Evolutionary conservation across 1,284 basidiomycete genomes (phyloP).

Genomic region (Acaromyces ingoldii): DNA sequence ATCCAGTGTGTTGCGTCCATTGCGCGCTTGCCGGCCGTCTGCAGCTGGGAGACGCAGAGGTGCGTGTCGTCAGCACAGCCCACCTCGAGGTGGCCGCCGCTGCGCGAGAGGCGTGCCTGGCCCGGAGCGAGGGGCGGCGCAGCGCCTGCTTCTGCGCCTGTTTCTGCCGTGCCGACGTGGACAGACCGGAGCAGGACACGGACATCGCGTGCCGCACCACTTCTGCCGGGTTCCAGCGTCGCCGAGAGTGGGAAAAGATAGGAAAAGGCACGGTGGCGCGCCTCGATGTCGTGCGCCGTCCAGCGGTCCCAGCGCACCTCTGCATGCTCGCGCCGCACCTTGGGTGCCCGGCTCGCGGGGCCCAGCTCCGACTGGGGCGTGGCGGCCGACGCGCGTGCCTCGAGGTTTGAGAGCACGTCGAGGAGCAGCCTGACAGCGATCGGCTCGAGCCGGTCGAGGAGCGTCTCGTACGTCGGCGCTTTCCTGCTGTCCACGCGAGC

Average conservation of each 20-base stretch:
- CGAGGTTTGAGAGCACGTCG: constrained; percentile 64
- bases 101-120: not conserved
- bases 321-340: constrained; percentile 20
- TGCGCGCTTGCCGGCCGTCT: not conserved
- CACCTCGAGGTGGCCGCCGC: not conserved
- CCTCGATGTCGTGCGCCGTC: constrained; percentile 28
- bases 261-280: constrained; percentile 26
- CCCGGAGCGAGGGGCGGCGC: too few relatives aligned
- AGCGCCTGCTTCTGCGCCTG: not conserved
- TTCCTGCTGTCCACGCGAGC: constrained; percentile 43
- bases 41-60: not conserved
- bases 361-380: constrained; percentile 16
- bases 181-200: too few relatives aligned
- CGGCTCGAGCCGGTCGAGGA: constrained; percentile 63
- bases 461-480: constrained; percentile 57
- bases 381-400: constrained; percentile 54
- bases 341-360: constrained; percentile 22
- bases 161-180: too few relatives aligned
- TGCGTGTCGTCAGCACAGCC: not conserved
- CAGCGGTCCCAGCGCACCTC: constrained; percentile 24
- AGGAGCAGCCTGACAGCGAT: constrained; percentile 70
- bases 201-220: too few relatives aligned
- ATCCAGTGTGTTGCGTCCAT: not conserved
- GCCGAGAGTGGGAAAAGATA: constrained; percentile 28
- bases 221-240: too few relatives aligned